Percentiles rank a stretch among this genome's conserved stretches.
Conservation (phyloP, 1,139 yeast species). For the Yamadazyma diddensiae region DNA sequence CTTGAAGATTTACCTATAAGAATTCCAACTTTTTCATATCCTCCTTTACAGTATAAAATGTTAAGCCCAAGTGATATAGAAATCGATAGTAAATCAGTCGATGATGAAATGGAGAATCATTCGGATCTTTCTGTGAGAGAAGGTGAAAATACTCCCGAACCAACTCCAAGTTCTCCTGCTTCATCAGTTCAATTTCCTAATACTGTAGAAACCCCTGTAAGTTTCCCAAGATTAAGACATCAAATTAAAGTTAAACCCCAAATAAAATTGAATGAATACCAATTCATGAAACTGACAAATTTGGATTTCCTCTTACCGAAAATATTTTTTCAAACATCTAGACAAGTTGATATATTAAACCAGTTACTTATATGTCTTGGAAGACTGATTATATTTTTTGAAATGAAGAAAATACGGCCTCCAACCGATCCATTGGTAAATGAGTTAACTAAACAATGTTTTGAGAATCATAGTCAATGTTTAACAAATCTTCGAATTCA, state of each 20-base stretch:
- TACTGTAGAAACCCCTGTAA: background rate
- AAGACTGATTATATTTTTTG: constrained; percentile 16
- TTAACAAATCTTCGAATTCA: constrained; percentile 10
- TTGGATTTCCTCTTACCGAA: constrained; percentile 11
- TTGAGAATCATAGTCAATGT: constrained; percentile 18
- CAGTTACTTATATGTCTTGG: constrained; percentile 19
- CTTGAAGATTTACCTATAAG: constrained; percentile 20
- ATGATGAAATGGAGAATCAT: constrained; percentile 1
- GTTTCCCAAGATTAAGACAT: constrained; percentile 5
- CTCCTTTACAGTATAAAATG: constrained; percentile 19
- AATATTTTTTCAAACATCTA: constrained; percentile 2
- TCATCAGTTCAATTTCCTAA: background rate
- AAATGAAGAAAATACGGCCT: constrained; percentile 7
- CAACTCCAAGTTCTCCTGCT: background rate
- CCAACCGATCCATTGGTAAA: constrained; percentile 3
- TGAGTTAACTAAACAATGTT: constrained; percentile 13
- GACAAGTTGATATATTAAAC: constrained; percentile 7
- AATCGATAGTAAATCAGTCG: constrained; percentile 4
- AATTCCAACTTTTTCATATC: constrained; percentile 23
- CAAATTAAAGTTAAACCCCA: constrained; percentile 4
- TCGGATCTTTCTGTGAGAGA: constrained; percentile 1
- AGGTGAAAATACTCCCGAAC: constrained; percentile 1
- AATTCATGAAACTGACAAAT: constrained; percentile 11
- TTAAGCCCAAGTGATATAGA: constrained; percentile 6
- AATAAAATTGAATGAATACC: constrained; percentile 12